Evolutionary conservation across 2,329 filamentous ascomycete species (phyloP), one percentile per base, ranked within the genome.

Genomic region (Claviceps citrina): DNA sequence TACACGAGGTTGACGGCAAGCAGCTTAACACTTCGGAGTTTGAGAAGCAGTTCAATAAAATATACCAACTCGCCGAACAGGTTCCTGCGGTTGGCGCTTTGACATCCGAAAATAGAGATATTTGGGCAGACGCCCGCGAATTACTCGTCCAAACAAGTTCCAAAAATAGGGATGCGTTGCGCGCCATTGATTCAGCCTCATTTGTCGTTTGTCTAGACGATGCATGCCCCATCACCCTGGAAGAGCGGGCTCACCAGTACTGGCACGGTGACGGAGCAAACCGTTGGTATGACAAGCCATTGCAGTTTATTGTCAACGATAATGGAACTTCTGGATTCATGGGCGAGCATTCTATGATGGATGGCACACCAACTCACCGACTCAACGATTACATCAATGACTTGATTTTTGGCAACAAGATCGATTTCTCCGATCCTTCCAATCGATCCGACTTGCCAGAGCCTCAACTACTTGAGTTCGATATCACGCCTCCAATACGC

Each of bases 321-420:
- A 98, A 98, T 60, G 91, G 91, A 51, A 93, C 91, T 7, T 83
- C 91, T 2, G 91, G 91, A 45, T 98, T 98, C 71, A 89, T 86
- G 72, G 91, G 91, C 55, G 91, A 98, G 66, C 91, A 98, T 71
- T 93, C 84, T 53, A 96, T 98, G 91, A 98, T 98, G 93, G 91
- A 98, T 58, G 91, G 93, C 48, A 98, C 91, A 6, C 87, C 93
- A 1, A 98, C 93, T 2, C 91, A 96, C 64, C 81, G 93, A 33
- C 73, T 98, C 13, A 98, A 95, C 61, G 91, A 98, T 70, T 91
- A 86, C 56, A 73, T 93, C 57, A 93, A 89, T 66, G 78, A 83
- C 57, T 73, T 84, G 54, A 95, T 96, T 60, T 87, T 94, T 65
- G 80, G 81, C 66, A 89, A 94, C 66, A 93, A 91, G 60, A 77